A percentile compares a stretch with the other conserved stretches of the same genome.
phyloP scores from a whole-genome alignment of 2,329 filamentous ascomycete genomes.

The Aquanectria penicillioides region DNA sequence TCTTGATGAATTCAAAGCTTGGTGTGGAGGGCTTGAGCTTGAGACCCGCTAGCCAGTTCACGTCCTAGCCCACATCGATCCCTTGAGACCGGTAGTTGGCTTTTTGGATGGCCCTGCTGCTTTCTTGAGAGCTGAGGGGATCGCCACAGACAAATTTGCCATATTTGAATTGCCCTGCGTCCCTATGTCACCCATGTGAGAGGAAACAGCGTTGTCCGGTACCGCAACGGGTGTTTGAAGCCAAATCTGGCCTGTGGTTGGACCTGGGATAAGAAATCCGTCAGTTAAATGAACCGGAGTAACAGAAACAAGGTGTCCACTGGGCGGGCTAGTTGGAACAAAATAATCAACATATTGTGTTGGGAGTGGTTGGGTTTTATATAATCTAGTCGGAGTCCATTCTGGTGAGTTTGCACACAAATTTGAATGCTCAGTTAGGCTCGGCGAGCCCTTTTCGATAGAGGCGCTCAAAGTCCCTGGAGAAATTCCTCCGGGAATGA shows the following conservation, averaged over 20 bases:
- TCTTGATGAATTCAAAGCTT: no score
- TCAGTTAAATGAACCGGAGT: slow-evolving; percentile 32
- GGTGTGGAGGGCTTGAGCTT: no score
- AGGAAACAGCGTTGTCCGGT: no score
- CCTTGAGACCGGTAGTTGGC: slow-evolving; percentile 25
- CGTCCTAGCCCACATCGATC: slow-evolving; percentile 40
- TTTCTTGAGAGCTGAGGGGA: not conserved
- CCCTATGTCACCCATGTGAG: no score
- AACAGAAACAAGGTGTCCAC: slow-evolving; percentile 30
- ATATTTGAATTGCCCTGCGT: no score
- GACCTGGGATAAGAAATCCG: slow-evolving; percentile 29
- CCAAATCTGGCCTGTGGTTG: slow-evolving; percentile 26
- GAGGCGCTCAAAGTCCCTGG: not conserved
- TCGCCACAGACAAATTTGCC: no score
- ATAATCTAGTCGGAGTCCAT: not conserved
- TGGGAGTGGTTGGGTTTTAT: not conserved
- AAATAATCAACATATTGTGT: not conserved
- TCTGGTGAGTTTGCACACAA: not conserved
- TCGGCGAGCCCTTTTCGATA: not conserved
- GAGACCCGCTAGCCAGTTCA: not conserved
- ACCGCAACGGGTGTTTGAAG: slow-evolving; percentile 14
- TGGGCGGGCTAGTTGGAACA: slow-evolving; percentile 6
- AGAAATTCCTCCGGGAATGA: slow-evolving; percentile 13
- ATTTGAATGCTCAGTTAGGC: not conserved
- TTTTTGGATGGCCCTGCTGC: not conserved